A percentile compares a stretch with the other conserved stretches of the same genome.
These are phyloP conservation scores for Ophiostoma piceae DNA, from an alignment of 2,329 filamentous ascomycete species.

Conservation along the genomic window DNA sequence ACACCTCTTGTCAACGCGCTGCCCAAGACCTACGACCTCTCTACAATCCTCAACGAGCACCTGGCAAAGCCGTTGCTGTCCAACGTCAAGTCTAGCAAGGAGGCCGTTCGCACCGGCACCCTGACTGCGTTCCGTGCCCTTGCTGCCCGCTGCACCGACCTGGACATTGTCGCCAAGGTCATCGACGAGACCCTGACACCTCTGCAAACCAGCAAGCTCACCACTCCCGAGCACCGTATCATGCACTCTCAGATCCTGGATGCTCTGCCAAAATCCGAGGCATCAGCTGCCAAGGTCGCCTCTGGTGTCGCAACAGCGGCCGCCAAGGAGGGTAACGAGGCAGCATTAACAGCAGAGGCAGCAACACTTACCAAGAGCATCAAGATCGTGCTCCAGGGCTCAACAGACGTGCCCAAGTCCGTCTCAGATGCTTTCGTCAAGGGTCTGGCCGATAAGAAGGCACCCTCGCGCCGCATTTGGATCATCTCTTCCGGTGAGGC, in stretches of 20 bases:
- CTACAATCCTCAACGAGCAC: slow-evolving; percentile 62
- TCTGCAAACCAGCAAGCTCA: slow-evolving; percentile 76
- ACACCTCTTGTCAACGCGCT: slow-evolving; percentile 67
- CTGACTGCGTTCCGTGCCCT: slow-evolving; percentile 67
- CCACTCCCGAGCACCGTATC: slow-evolving; percentile 77
- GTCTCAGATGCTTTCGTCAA: slow-evolving; percentile 69
- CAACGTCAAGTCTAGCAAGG: slow-evolving; percentile 86
- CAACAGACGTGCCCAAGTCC: slow-evolving; percentile 57
- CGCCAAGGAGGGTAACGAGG: slow-evolving; percentile 83
- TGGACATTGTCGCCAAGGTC: slow-evolving; percentile 58
- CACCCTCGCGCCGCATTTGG: slow-evolving; percentile 74
- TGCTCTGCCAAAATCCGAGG: slow-evolving; percentile 50
- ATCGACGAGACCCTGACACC: slow-evolving; percentile 73
- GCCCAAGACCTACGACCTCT: slow-evolving; percentile 67
- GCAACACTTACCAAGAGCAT: slow-evolving; percentile 63
- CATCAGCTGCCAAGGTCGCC: slow-evolving; percentile 62
- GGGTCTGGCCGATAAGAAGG: slow-evolving; percentile 79
- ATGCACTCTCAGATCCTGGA: slow-evolving; percentile 77
- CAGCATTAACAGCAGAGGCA: slow-evolving; percentile 70
- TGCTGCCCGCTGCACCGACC: slow-evolving; percentile 56
- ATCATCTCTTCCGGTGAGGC: slow-evolving; percentile 67
- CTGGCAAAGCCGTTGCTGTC: slow-evolving; percentile 83
- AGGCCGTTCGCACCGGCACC: slow-evolving; percentile 68
- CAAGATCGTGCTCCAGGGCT: slow-evolving; percentile 56
- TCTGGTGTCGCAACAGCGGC: slow-evolving; percentile 62